These are phyloP conservation scores for Kondoa malvinella DNA, from an alignment of 768 basidiomycete species.

Conservation along the genomic window DNA sequence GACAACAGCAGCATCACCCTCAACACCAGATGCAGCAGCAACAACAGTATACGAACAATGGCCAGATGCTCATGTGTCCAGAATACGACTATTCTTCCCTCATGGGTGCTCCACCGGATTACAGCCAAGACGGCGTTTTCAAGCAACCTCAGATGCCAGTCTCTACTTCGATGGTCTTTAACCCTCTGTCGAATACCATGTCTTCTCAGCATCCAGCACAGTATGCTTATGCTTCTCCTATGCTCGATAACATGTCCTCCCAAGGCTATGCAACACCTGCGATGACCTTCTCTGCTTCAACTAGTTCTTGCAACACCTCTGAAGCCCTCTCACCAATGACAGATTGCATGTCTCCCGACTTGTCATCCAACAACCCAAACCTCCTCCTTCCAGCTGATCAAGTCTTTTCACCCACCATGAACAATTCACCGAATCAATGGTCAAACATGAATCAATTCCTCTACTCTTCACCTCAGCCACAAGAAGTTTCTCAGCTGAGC, in stretches of 20 bases:
- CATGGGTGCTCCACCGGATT: neutral
- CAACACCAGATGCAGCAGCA: slow-evolving; percentile 10
- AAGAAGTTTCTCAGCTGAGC: neutral
- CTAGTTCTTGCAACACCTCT: neutral
- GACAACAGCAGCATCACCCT: slow-evolving; percentile 10
- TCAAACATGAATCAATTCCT: too few relatives aligned
- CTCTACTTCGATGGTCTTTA: neutral
- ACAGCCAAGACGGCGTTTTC: neutral
- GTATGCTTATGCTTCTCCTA: neutral
- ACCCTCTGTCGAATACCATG: neutral
- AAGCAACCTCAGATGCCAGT: neutral
- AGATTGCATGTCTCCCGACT: neutral
- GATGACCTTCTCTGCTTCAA: neutral
- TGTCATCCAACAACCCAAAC: neutral
- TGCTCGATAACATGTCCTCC: neutral
- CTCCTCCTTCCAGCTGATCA: neutral
- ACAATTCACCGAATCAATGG: too few relatives aligned
- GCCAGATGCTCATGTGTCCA: neutral
- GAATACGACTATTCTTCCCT: neutral
- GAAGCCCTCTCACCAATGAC: neutral
- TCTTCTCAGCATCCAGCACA: neutral
- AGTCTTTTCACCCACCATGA: neutral
- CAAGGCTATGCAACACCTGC: neutral
- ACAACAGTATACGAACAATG: neutral
- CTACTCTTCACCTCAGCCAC: neutral